phyloP scores from a whole-genome alignment of 176 grass and related monocot genomes.

The Oryza punctata region DNA sequence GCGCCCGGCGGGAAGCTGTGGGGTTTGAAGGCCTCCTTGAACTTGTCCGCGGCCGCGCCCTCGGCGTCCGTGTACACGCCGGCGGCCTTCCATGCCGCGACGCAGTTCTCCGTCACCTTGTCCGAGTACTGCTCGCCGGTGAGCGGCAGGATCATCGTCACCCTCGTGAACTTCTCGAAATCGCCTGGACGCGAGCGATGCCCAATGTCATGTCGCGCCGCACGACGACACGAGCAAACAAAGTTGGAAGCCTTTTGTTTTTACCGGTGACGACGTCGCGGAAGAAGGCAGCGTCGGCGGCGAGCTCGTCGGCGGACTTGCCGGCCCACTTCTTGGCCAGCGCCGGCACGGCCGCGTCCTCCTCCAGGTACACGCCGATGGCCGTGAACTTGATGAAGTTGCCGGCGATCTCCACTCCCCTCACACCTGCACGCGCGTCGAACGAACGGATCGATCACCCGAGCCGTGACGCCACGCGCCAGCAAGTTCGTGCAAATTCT shows the following conservation, averaged over 20 bases:
- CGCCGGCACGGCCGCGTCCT: conserved; percentile 54
- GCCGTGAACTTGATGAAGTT: conserved; percentile 87
- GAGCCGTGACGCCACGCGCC: too few species aligned
- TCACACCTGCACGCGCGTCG: conserved; percentile 42
- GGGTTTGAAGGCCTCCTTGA: conserved; percentile 66
- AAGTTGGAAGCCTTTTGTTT: too few species aligned
- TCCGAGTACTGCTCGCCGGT: conserved; percentile 80
- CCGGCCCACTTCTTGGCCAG: conserved; percentile 65
- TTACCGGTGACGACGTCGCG: conserved; percentile 63
- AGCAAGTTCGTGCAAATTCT: background rate
- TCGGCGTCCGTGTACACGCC: conserved; percentile 74
- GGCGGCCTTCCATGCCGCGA: conserved; percentile 61
- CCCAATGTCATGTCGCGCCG: background rate
- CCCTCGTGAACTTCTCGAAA: conserved; percentile 80
- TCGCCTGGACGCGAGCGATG: conserved; percentile 38
- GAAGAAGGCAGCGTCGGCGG: conserved; percentile 56
- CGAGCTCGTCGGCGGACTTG: conserved; percentile 66
- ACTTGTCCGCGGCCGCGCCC: conserved; percentile 58
- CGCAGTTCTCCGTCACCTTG: conserved; percentile 91
- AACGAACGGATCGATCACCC: background rate
- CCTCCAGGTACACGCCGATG: conserved; percentile 85
- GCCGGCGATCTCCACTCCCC: conserved; percentile 74
- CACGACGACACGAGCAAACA: too few species aligned
- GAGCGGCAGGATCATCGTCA: conserved; percentile 72
- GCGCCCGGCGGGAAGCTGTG: conserved; percentile 75